Evolutionary conservation across 768 basidiomycete species (phyloP), one percentile per base, ranked within the genome.

Genomic region (Lyophyllum decastes): DNA sequence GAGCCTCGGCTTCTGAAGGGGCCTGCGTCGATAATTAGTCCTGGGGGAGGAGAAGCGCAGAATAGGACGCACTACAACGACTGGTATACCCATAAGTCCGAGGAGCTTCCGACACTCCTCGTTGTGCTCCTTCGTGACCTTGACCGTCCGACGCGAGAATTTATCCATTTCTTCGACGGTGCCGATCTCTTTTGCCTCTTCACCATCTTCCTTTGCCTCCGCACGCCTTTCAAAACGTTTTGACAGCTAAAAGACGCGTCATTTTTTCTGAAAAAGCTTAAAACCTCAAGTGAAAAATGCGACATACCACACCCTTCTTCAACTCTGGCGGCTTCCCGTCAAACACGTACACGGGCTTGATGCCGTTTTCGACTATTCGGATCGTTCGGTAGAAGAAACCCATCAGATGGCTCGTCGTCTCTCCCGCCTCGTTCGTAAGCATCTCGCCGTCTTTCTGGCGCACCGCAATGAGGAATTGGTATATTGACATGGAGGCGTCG

Each of bases 341-440:
- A 63, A 99, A 99, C 33, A 99, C 94, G 72, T 98, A 98, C 33
- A 90, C 90, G 0, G 96, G 95, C 68, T 99, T 99, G 70, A 99
- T 94, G 3, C 97, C 97, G 63, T 98, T 96, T 75, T 99, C 97
- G 17, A 95, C 95, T 71, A 99, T 98, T 22, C 97, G 84, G 58
- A 99, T 92, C 0, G 97, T 99, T 38, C 95, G 84, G 68, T 98
- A 98, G 77, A 99, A 99, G 72, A 98, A 90, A 0, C 97, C 97
- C 95, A 98, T 98, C 11, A 99, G 79, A 74, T 99, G 96, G 75
- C 94, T 95, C 2, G 97, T 99, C 3, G 94, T 97, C 70, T 99
- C 97, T 17, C 97, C 97, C 0, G 89, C 87, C n/a, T 98, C 96
- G 68, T 98, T 98, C 65, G 90, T 96, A 63, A 99, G 83, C 81